Evolutionary conservation across 225 moss, liverwort and hornwort species (phyloP).

Genomic region (Bryum argenteum): DNA sequence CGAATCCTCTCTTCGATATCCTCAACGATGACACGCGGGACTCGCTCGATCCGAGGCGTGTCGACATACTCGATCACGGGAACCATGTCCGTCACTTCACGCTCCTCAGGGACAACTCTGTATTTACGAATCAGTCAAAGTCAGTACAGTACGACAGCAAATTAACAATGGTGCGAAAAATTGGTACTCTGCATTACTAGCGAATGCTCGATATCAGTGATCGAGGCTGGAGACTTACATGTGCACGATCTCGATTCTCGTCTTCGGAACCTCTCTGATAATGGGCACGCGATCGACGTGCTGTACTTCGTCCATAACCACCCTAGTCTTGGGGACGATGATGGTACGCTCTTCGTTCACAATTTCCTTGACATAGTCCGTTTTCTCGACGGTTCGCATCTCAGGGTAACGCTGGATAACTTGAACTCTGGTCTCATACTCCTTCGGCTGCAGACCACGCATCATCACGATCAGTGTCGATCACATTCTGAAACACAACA

Average conservation of each 20-base stretch:
- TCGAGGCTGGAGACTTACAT: not conserved
- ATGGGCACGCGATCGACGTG: constrained; percentile 46
- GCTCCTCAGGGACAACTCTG: constrained; percentile 52
- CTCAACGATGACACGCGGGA: constrained; percentile 55
- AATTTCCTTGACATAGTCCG: constrained; percentile 53
- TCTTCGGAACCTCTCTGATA: constrained; percentile 50
- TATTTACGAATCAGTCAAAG: not conserved
- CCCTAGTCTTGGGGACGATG: constrained; percentile 36
- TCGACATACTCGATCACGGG: constrained; percentile 48
- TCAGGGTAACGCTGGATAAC: constrained; percentile 65
- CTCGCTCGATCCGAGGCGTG: constrained; percentile 47
- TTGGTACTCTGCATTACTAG: no score
- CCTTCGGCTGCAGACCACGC: constrained; percentile 37
- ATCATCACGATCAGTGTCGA: not conserved
- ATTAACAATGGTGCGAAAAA: no score
- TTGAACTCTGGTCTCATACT: constrained; percentile 62
- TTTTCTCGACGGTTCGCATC: constrained; percentile 58
- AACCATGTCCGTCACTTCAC: constrained; percentile 55
- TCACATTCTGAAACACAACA: not conserved
- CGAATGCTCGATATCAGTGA: no score
- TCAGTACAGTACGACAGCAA: not conserved
- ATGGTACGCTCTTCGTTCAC: constrained; percentile 47
- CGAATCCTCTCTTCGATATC: constrained; percentile 39
- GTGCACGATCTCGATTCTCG: constrained; percentile 41
- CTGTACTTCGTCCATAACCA: constrained; percentile 57